These are phyloP conservation scores for Achaetomium macrosporum DNA, from an alignment of 2,329 filamentous ascomycete genomes.

Conservation along the genomic window DNA sequence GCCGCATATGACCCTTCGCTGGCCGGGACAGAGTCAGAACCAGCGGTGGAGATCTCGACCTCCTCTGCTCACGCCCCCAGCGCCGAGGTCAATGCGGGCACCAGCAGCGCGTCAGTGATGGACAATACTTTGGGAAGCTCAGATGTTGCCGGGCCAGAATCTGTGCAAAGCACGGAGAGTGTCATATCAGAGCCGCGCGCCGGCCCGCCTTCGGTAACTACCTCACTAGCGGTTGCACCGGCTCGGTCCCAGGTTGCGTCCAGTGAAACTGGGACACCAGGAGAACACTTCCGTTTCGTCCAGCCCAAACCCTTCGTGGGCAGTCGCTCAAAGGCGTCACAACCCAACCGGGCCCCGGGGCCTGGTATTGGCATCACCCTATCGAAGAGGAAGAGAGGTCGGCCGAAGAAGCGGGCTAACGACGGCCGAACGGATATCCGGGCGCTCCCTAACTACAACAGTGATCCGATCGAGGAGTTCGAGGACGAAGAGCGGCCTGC, in stretches of 20 bases:
- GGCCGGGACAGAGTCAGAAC: neutral
- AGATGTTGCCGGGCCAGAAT: neutral
- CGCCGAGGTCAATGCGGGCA: constrained; percentile 9
- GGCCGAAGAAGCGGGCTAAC: constrained; percentile 17
- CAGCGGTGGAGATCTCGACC: neutral
- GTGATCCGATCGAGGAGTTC: constrained; percentile 31
- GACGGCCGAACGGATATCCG: constrained; percentile 28
- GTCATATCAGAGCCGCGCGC: constrained; percentile 1
- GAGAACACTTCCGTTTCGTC: constrained; percentile 25
- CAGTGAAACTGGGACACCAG: constrained; percentile 7
- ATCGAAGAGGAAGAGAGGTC: constrained; percentile 15
- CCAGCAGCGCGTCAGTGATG: constrained; percentile 1
- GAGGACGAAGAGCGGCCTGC: constrained; percentile 16
- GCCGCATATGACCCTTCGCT: constrained; percentile 7
- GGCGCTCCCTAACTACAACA: constrained; percentile 27
- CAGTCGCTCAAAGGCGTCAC: constrained; percentile 18
- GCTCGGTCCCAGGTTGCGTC: constrained; percentile 12
- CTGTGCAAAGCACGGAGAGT: constrained; percentile 1
- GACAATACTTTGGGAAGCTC: neutral
- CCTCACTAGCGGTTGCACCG: constrained; percentile 18
- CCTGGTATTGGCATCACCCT: constrained; percentile 7
- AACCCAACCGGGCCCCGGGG: neutral
- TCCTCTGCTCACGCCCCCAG: constrained; percentile 1
- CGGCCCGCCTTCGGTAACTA: constrained; percentile 4
- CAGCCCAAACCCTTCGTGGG: constrained; percentile 28